Base-by-base conservation (phyloP, 495 filamentous ascomycete species). In the Trichoderma reesei region DNA sequence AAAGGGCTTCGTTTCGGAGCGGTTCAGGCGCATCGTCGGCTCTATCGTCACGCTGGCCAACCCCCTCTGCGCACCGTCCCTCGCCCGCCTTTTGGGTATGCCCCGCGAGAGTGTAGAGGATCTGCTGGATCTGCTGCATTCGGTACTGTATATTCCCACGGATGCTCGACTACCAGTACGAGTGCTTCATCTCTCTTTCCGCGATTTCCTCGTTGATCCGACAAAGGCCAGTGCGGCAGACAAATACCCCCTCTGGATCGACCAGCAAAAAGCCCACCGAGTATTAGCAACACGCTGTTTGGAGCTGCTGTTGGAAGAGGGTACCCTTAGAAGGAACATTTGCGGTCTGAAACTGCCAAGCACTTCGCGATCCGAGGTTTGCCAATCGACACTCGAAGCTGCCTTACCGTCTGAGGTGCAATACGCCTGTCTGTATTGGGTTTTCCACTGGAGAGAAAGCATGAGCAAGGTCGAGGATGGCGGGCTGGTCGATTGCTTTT, bases 391-490 rank as follows among this genome's bases (percentile, higher is more conserved):
- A 3, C 46, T 69, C 5, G 63, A 65, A 13, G 54, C 33, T 1
- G 37, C 69, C 56, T 64, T 74, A 56, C 59, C 71, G 41, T 59
- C 66, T n/a, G 46, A 67, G 31, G 37, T 67, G 37, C 44, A 64
- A 41, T 75, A 80, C 61, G 63, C 69, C 51, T 80, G 73, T 67
- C 63, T 66, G 9, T 74, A 76, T 65, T 82, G 76, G 78, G 71
- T 80, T 2, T 62, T 74, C 63, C 75, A 80, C 63, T 67, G 78
- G 13, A 16, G 69, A 60, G 20, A 68, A 41, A 63, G 46, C 33
- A 41, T 62, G 14, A 20, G 31, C 5, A 3, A 67, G 62, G 31
- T 68, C 11, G n/a, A 63, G n/a, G 68, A 71, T 61, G 41, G 66
- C 16, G 67, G 66, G 20, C 34, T 56, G 9, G 62, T 70, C 63